Evolutionary conservation across 2,329 filamentous ascomycete genomes (phyloP).

Genomic region (Sporothrix curviconia): DNA sequence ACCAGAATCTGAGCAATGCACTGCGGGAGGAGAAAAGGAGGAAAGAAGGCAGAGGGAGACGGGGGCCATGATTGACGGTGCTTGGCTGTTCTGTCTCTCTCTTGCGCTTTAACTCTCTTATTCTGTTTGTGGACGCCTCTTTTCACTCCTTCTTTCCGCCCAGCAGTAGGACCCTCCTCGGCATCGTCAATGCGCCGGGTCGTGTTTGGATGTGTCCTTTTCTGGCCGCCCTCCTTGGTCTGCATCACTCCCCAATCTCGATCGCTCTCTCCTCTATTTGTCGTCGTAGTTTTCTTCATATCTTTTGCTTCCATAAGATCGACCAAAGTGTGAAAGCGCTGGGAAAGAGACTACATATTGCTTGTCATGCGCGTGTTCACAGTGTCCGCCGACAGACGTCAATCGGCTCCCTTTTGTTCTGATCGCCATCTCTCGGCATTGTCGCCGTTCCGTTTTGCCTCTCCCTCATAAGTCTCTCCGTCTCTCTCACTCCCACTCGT

Average conservation of each 20-base stretch:
- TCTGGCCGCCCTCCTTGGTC: background rate
- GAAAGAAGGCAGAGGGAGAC: background rate
- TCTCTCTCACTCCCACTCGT: background rate
- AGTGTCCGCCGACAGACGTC: no score
- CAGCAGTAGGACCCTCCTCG: background rate
- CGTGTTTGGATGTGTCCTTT: constrained; percentile 5
- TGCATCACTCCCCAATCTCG: background rate
- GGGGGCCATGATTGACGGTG: background rate
- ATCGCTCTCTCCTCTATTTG: no score
- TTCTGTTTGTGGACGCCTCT: background rate
- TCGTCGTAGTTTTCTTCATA: no score
- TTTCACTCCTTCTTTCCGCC: background rate
- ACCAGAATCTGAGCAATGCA: no score
- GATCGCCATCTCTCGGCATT: no score
- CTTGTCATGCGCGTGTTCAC: no score
- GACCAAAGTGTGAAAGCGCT: background rate
- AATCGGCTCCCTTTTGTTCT: no score
- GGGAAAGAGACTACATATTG: background rate
- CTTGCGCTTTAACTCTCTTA: background rate
- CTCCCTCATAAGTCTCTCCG: no score
- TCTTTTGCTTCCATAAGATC: no score
- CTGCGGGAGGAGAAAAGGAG: no score
- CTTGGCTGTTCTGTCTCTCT: no score
- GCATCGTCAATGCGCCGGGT: constrained; percentile 1
- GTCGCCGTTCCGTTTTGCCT: background rate